Evolutionary conservation across 2,329 filamentous ascomycete species (phyloP).

Genomic region (Fusarium sp.): DNA sequence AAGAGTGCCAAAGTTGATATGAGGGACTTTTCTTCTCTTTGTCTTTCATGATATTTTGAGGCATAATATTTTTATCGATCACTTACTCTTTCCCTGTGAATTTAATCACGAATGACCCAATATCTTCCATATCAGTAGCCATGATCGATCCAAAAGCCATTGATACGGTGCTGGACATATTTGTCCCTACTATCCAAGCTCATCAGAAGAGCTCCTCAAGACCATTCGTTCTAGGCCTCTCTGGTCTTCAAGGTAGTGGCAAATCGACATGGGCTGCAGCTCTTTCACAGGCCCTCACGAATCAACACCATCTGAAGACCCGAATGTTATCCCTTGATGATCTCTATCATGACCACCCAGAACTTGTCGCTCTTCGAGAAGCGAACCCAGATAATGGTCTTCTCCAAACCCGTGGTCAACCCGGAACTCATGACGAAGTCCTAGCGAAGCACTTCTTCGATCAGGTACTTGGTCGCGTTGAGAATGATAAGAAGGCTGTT

Average conservation of each 20-base stretch:
- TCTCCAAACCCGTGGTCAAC: constrained; percentile 33
- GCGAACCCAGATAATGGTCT: constrained; percentile 30
- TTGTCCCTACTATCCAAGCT: constrained; percentile 23
- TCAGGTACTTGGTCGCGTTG: background rate
- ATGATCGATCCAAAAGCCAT: constrained; percentile 39
- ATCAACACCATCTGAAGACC: constrained; percentile 27
- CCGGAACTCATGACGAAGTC: constrained; percentile 35
- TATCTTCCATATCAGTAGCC: background rate
- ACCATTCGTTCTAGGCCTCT: constrained; percentile 36
- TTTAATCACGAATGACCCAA: background rate
- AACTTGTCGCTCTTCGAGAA: constrained; percentile 31
- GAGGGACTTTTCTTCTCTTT: background rate
- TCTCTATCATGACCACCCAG: constrained; percentile 27
- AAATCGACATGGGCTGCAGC: constrained; percentile 42
- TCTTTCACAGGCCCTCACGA: constrained; percentile 21
- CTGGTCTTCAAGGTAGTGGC: constrained; percentile 39
- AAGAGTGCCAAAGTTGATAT: background rate
- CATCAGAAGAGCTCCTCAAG: constrained; percentile 18
- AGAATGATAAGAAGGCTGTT: background rate
- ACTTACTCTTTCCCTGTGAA: background rate
- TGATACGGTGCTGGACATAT: constrained; percentile 26
- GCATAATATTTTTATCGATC: background rate
- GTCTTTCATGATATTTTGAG: background rate
- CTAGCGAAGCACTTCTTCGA: constrained; percentile 23
- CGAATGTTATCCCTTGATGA: constrained; percentile 34